A percentile compares a stretch with the other conserved stretches of the same genome.
These are phyloP conservation scores for Xylaria sp. DNA, from an alignment of 2,329 filamentous ascomycete genomes.

Conservation along the genomic window DNA sequence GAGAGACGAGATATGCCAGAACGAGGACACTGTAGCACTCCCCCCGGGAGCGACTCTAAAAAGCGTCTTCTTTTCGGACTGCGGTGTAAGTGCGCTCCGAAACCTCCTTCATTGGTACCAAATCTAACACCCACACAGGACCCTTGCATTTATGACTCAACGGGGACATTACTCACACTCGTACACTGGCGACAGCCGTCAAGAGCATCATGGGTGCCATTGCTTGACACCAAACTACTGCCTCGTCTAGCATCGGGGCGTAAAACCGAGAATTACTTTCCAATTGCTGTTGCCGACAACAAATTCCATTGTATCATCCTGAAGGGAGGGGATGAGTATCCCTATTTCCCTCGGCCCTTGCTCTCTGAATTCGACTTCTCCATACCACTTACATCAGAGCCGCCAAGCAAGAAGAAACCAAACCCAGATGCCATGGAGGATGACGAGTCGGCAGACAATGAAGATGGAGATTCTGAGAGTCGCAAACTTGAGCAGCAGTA, in stretches of 20 bases:
- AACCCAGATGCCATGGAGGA: constrained; percentile 52
- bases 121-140: constrained; percentile 65
- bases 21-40: constrained; percentile 89
- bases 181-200: constrained; percentile 90
- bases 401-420: constrained; percentile 53
- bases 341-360: constrained; percentile 89
- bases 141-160: constrained; percentile 95
- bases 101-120: constrained; percentile 27
- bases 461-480: constrained; percentile 59
- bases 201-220: constrained; percentile 89
- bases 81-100: constrained; percentile 70
- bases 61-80: constrained; percentile 91
- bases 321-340: constrained; percentile 92
- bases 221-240: constrained; percentile 88
- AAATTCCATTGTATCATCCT: constrained; percentile 99
- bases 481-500: constrained; percentile 82
- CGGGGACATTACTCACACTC: constrained; percentile 86
- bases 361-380: constrained; percentile 94
- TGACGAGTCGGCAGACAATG: constrained; percentile 45
- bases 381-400: constrained; percentile 75
- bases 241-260: constrained; percentile 84
- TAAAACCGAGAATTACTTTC: constrained; percentile 93
- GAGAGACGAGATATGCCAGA: constrained; percentile 92
- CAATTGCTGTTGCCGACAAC: constrained; percentile 88
- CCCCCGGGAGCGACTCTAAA: constrained; percentile 78